Evolutionary conservation across 2,329 filamentous ascomycete genomes (phyloP).

Genomic region (Karstenula rhodostoma): DNA sequence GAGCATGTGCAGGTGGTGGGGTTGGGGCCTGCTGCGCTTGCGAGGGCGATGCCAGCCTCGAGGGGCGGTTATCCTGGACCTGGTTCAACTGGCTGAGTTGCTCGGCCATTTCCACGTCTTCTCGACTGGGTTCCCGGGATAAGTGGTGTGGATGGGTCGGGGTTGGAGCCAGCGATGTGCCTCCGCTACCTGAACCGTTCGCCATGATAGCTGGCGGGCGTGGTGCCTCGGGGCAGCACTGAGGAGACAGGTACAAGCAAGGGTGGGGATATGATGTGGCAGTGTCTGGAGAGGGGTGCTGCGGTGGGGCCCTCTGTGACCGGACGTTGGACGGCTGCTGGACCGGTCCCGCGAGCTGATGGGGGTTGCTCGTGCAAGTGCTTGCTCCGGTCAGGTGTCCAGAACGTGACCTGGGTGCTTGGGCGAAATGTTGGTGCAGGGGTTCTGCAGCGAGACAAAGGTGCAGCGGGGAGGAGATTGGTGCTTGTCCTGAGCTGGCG

Average conservation of each 20-base stretch:
- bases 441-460: slow-evolving; percentile 24
- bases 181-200: slow-evolving; percentile 40
- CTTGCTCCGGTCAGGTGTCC: slow-evolving; percentile 22
- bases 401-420: slow-evolving; percentile 31
- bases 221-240: slow-evolving; percentile 20
- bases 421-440: slow-evolving; percentile 3
- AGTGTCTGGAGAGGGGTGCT: slow-evolving; percentile 26
- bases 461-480: slow-evolving; percentile 9
- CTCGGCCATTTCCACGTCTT: slow-evolving; percentile 60
- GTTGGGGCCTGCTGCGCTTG: slow-evolving; percentile 29
- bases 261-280: slow-evolving; percentile 20
- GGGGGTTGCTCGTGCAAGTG: slow-evolving; percentile 14
- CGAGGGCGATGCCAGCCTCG: slow-evolving; percentile 27
- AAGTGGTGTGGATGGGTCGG: slow-evolving; percentile 49
- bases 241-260: slow-evolving; percentile 9
- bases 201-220: slow-evolving; percentile 34
- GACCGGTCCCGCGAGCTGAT: slow-evolving; percentile 10
- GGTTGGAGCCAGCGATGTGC: slow-evolving; percentile 48
- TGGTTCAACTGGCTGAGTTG: slow-evolving; percentile 56
- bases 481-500: slow-evolving; percentile 21
- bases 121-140: slow-evolving; percentile 55
- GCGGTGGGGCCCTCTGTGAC: slow-evolving; percentile 14
- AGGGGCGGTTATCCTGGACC: slow-evolving; percentile 46
- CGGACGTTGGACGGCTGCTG: slow-evolving; percentile 3
- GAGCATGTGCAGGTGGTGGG: slow-evolving; percentile 30